A percentile compares a stretch with the other conserved stretches of the same genome.
phyloP scores from a whole-genome alignment of 129 eudicot species.

The Logfia minima region DNA sequence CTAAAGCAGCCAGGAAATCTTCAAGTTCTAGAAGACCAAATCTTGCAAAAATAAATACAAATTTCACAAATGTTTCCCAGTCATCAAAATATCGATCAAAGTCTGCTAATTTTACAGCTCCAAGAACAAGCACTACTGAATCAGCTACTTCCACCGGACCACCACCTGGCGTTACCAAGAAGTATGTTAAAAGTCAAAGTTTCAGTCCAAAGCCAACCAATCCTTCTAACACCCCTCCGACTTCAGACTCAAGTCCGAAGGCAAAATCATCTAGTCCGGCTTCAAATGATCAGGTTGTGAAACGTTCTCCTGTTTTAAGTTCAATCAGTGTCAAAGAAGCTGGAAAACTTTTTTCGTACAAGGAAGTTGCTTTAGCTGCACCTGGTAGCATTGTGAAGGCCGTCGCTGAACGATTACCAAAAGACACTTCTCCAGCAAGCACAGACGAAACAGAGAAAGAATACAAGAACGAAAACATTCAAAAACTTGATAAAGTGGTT shows the following conservation, averaged over 20 bases:
- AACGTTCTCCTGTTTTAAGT: conserved; percentile 49
- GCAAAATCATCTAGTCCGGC: conserved; percentile 71
- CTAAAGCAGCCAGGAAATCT: conserved; percentile 73
- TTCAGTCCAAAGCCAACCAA: conserved; percentile 61
- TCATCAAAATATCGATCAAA: conserved; percentile 55
- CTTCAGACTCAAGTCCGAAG: conserved; percentile 47
- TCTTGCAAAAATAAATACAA: conserved; percentile 76
- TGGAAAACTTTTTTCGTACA: conserved; percentile 88
- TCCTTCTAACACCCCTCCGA: conserved; percentile 35
- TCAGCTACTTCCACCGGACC: conserved; percentile 47
- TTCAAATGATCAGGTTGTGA: conserved; percentile 49
- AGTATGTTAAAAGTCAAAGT: conserved; percentile 62
- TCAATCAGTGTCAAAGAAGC: conserved; percentile 70
- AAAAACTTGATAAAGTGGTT: conserved; percentile 26
- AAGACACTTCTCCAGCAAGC: conserved; percentile 38
- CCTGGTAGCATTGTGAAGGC: conserved; percentile 94
- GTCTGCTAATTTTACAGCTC: conserved; percentile 53
- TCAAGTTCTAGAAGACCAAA: conserved; percentile 63
- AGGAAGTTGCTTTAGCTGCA: conserved; percentile 94
- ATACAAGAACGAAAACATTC: conserved; percentile 29
- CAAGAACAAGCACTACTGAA: conserved; percentile 51
- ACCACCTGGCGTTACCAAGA: conserved; percentile 44
- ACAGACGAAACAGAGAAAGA: conserved; percentile 33
- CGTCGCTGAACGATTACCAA: conserved; percentile 63
- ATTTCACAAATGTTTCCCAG: conserved; percentile 50